phyloP scores from a whole-genome alignment of 805 yeast genomes.

The Blastobotrys americana region DNA sequence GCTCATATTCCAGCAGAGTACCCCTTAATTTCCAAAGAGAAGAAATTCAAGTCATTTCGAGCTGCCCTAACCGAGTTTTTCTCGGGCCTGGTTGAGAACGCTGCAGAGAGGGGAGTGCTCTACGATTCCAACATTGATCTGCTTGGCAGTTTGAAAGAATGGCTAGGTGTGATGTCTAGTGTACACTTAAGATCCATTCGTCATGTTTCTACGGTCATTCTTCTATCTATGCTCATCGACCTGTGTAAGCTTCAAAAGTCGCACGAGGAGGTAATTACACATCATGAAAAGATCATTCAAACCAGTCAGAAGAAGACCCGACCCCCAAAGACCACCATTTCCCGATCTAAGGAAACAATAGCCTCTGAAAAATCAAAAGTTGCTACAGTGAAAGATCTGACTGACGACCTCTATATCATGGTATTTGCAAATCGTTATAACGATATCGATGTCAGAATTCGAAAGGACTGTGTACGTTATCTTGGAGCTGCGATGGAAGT shows the following conservation, averaged over 20 bases:
- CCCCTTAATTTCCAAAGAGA: constrained; percentile 52
- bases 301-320: constrained; percentile 6
- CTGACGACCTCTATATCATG: constrained; percentile 58
- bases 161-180: constrained; percentile 70
- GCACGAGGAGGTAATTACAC: constrained; percentile 9
- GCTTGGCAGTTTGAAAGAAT: constrained; percentile 44
- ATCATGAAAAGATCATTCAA: constrained; percentile 6
- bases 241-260: constrained; percentile 40
- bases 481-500: constrained; percentile 67
- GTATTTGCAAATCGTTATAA: constrained; percentile 71
- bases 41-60: constrained; percentile 42
- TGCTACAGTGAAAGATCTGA: constrained; percentile 29
- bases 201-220: constrained; percentile 52
- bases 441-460: constrained; percentile 65
- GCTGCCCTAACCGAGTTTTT: constrained; percentile 51
- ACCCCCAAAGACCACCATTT: constrained; percentile 4
- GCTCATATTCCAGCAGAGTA: constrained; percentile 61
- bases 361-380: constrained; percentile 1
- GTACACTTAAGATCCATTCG: constrained; percentile 66
- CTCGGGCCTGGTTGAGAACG: constrained; percentile 8
- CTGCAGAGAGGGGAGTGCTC: constrained; percentile 12
- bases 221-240: constrained; percentile 53
- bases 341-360: constrained; percentile 7
- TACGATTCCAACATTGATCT: constrained; percentile 30
- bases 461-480: constrained; percentile 58